phyloP scores from a whole-genome alignment of 1,284 basidiomycete genomes.

The Somion occarium region DNA sequence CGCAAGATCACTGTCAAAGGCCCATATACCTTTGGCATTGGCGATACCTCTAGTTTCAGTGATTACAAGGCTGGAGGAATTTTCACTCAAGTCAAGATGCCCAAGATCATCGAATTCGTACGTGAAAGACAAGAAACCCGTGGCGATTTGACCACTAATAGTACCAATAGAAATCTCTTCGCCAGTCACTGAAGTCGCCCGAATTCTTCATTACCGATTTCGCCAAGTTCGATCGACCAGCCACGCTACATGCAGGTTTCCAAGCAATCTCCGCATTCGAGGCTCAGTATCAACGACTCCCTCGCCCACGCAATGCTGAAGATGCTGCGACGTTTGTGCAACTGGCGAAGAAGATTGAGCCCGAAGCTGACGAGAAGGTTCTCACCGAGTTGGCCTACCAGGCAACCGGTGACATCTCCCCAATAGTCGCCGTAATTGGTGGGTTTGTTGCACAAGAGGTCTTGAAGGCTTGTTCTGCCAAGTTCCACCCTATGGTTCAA shows the following conservation, averaged over 20 bases:
- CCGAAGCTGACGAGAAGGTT: constrained; percentile 77
- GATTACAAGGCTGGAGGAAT: constrained; percentile 89
- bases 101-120: constrained; percentile 91
- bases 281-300: constrained; percentile 65
- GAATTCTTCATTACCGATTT: constrained; percentile 97
- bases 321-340: constrained; percentile 76
- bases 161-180: constrained; percentile 80
- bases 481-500: constrained; percentile 97
- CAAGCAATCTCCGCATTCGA: constrained; percentile 88
- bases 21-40: constrained; percentile 94
- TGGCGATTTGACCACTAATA: not conserved
- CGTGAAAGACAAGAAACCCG: constrained; percentile 28
- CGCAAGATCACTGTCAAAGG: constrained; percentile 93
- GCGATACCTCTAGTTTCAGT: constrained; percentile 77
- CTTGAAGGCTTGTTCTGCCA: constrained; percentile 95
- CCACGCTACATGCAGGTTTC: constrained; percentile 91
- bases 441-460: constrained; percentile 99
- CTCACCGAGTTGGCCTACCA: constrained; percentile 89
- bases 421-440: constrained; percentile 91
- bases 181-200: constrained; percentile 79
- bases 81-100: constrained; percentile 99
- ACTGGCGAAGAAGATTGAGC: constrained; percentile 76
- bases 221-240: constrained; percentile 94
- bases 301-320: constrained; percentile 78
- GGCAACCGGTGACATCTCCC: constrained; percentile 89